Evolutionary conservation across 805 yeast genomes (phyloP).

Genomic region (Saccharomycopsis capsularis): DNA sequence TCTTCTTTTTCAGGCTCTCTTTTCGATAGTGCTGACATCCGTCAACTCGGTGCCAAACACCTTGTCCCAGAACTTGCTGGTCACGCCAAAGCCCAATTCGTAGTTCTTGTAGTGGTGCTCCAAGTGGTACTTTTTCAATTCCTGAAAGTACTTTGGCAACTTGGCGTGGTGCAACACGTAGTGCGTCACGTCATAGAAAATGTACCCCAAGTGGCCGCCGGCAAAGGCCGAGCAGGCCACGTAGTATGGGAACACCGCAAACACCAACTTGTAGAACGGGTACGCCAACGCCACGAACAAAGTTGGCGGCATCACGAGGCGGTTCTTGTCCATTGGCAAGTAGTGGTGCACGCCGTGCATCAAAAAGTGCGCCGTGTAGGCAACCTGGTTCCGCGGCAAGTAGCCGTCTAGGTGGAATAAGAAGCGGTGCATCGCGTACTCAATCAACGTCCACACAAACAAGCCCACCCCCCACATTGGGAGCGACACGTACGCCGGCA

Average conservation of each 20-base stretch:
- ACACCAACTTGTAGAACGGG: constrained; percentile 79
- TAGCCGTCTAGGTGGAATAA: constrained; percentile 85
- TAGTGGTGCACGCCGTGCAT: constrained; percentile 96
- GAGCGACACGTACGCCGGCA: constrained; percentile 39
- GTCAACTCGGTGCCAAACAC: constrained; percentile 75
- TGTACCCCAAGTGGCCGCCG: constrained; percentile 93
- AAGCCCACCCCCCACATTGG: constrained; percentile 72
- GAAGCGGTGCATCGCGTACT: constrained; percentile 82
- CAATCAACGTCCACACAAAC: constrained; percentile 88
- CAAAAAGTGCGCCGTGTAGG: constrained; percentile 78
- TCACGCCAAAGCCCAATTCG: constrained; percentile 95
- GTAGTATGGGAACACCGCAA: constrained; percentile 67
- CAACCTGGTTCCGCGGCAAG: constrained; percentile 72
- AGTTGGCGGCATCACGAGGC: constrained; percentile 96
- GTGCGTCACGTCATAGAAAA: constrained; percentile 89
- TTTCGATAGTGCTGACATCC: constrained; percentile 1
- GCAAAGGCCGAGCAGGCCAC: constrained; percentile 89
- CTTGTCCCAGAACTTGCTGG: constrained; percentile 88
- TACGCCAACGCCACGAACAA: constrained; percentile 61
- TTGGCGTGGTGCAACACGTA: constrained; percentile 85
- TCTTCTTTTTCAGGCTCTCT: no score
- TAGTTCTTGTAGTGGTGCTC: constrained; percentile 98
- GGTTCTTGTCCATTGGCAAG: constrained; percentile 89
- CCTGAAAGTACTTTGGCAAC: constrained; percentile 71
- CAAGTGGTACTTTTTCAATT: constrained; percentile 80